A percentile compares a stretch with the other conserved stretches of the same genome.
phyloP scores from a whole-genome alignment of 257 asterid genomes.

The Gynochthodes officinalis region DNA sequence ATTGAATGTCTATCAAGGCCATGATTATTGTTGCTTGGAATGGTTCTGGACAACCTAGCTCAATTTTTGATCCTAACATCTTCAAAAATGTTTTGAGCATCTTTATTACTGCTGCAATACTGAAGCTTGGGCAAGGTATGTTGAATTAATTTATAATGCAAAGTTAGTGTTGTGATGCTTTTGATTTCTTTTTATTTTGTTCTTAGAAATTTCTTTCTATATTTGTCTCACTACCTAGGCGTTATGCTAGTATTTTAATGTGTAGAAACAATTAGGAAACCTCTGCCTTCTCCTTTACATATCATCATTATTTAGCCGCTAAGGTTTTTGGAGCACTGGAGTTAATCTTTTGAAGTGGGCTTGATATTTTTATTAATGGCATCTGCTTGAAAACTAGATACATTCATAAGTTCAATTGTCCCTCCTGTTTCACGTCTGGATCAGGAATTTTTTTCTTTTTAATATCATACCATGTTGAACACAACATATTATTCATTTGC shows the following conservation, averaged over 20 bases:
- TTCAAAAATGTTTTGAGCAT: slow-evolving; percentile 91
- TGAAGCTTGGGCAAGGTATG: slow-evolving; percentile 98
- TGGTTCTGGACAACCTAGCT: slow-evolving; percentile 65
- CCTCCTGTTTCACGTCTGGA: not conserved
- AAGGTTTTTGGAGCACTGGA: not conserved
- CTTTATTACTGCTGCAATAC: slow-evolving; percentile 90
- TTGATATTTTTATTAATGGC: not conserved
- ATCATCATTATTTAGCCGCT: not conserved
- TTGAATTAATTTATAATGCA: slow-evolving; percentile 8
- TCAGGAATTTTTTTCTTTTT: not conserved
- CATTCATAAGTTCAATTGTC: no score
- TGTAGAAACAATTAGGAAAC: not conserved
- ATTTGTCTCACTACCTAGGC: not conserved
- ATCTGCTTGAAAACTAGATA: not conserved
- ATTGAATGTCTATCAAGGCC: slow-evolving; percentile 51
- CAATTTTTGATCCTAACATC: slow-evolving; percentile 51
- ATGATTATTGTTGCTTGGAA: slow-evolving; percentile 99
- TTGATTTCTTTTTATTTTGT: not conserved
- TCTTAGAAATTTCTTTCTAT: not conserved
- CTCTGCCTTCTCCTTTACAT: not conserved
- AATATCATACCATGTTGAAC: not conserved
- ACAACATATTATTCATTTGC: not conserved
- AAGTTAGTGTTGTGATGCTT: not conserved
- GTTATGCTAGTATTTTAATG: not conserved
- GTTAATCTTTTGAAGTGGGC: not conserved